Evolutionary conservation across 805 yeast genomes (phyloP).

Genomic region (Starmerella apicola): DNA sequence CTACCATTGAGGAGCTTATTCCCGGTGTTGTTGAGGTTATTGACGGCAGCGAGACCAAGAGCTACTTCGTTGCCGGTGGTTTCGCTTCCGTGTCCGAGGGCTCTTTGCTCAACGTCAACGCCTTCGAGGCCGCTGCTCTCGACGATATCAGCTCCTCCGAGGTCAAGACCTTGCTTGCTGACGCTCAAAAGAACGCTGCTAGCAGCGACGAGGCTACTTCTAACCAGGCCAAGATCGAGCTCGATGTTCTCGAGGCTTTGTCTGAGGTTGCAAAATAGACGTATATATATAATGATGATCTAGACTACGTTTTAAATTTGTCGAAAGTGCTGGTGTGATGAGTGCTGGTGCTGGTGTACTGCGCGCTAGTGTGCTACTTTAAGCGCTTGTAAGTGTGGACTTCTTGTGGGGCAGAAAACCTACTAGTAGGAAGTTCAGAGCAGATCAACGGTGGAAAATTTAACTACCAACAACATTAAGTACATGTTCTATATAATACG

Average conservation of each 20-base stretch:
- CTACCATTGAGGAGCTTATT: conserved; percentile 86
- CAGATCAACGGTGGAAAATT: too few relatives aligned
- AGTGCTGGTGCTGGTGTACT: too few relatives aligned
- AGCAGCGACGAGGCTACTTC: conserved; percentile 76
- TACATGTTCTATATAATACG: too few relatives aligned
- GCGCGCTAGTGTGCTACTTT: too few relatives aligned
- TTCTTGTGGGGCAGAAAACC: too few relatives aligned
- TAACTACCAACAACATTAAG: too few relatives aligned
- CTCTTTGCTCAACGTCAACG: conserved; percentile 76
- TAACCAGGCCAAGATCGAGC: conserved; percentile 89
- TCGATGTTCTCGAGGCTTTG: conserved; percentile 92
- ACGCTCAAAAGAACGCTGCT: conserved; percentile 82
- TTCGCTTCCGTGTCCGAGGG: conserved; percentile 94
- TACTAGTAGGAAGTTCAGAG: too few relatives aligned
- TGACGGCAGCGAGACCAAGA: conserved; percentile 60
- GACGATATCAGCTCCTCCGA: conserved; percentile 70
- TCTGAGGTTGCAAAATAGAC: conserved; percentile 62
- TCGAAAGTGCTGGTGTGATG: too few relatives aligned
- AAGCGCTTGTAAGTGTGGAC: too few relatives aligned
- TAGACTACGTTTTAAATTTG: too few relatives aligned
- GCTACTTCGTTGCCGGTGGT: conserved; percentile 90
- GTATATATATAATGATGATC: not conserved
- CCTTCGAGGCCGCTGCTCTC: conserved; percentile 89
- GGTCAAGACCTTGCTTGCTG: conserved; percentile 69
- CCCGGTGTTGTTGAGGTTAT: conserved; percentile 93